phyloP scores from a whole-genome alignment of 352 stramenopile species.

The Pythium rishiriense region DNA sequence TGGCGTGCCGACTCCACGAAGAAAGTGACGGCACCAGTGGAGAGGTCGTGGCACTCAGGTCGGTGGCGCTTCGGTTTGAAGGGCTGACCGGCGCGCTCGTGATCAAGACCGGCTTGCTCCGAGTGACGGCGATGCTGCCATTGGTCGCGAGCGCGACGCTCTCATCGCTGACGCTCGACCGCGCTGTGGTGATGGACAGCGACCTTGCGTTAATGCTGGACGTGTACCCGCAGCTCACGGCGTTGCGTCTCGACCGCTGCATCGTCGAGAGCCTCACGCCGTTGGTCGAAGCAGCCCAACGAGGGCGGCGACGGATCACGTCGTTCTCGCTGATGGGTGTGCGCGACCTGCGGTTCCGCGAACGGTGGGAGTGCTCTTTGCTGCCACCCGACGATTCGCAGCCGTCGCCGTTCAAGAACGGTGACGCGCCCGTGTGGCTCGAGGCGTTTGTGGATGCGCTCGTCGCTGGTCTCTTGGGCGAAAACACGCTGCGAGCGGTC shows the following conservation, averaged over 20 bases:
- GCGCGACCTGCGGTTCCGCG: background rate
- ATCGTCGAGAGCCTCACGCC: background rate
- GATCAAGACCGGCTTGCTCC: background rate
- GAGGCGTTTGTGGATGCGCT: no score
- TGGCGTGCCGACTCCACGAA: background rate
- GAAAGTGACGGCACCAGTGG: background rate
- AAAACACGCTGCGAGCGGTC: no score
- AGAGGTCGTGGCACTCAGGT: background rate
- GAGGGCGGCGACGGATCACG: background rate
- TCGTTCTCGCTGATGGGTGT: background rate
- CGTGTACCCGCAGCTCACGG: background rate
- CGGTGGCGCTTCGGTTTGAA: background rate
- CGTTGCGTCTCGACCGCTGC: background rate
- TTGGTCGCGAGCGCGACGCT: background rate
- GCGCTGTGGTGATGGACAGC: background rate
- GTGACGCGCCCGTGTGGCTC: no score
- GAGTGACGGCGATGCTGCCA: background rate
- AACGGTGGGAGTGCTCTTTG: background rate
- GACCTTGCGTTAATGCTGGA: background rate
- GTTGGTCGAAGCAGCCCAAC: background rate
- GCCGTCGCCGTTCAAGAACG: no score
- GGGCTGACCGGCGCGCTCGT: background rate
- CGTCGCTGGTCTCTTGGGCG: no score
- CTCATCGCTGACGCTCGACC: background rate
- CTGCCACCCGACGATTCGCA: background rate